A percentile compares a stretch with the other conserved stretches of the same genome.
These are phyloP conservation scores for Nymphaea thermarum DNA, from an alignment of 164 flowering plant species.

Conservation along the genomic window DNA sequence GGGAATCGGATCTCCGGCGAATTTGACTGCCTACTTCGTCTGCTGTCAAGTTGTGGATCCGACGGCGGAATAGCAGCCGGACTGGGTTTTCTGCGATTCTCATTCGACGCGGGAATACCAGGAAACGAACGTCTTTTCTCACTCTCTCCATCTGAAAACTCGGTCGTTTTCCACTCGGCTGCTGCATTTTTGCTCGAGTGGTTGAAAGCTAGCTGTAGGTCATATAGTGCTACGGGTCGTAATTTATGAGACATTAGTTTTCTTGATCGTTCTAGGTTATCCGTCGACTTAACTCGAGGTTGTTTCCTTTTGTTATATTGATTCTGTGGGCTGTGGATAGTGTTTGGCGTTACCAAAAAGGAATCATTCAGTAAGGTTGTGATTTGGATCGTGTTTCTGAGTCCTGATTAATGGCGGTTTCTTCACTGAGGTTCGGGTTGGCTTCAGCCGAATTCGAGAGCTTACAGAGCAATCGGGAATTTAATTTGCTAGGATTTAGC, in stretches of 20 bases:
- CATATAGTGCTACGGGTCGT: not conserved
- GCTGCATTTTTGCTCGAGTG: not conserved
- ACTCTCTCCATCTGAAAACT: not conserved
- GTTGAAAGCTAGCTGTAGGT: not conserved
- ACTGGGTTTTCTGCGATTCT: not conserved
- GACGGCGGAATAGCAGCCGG: no score
- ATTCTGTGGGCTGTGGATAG: not conserved
- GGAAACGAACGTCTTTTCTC: not conserved
- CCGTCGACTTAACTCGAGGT: not conserved
- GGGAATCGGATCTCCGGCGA: not conserved
- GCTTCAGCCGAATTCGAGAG: not conserved
- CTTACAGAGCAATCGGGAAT: not conserved
- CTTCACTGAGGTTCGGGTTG: not conserved
- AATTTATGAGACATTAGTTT: not conserved
- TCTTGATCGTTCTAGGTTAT: not conserved
- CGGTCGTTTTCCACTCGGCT: not conserved
- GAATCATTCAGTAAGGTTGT: not conserved
- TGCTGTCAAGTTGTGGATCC: not conserved
- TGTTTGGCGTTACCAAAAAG: no score
- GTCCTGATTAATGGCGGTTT: not conserved
- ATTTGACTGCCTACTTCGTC: not conserved
- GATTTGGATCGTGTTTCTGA: not conserved
- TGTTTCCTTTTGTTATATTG: not conserved
- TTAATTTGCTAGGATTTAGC: not conserved
- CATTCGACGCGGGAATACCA: not conserved